Conservation (phyloP, 2,329 filamentous ascomycete species). For the Exophiala xenobiotica region DNA sequence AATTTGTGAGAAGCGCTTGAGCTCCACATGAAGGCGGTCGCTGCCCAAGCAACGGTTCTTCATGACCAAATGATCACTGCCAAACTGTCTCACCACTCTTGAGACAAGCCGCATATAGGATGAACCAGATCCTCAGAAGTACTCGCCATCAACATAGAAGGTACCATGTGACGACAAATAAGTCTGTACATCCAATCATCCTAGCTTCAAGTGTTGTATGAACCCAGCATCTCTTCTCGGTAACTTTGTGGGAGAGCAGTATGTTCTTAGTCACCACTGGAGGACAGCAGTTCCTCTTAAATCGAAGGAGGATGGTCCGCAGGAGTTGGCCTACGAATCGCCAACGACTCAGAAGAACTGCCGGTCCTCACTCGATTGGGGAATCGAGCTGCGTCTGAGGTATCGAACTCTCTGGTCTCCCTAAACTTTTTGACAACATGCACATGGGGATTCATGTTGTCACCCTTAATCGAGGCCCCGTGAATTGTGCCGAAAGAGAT, state of each 20-base stretch:
- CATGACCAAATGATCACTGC: slow-evolving; percentile 9
- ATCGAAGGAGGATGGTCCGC: too few species aligned
- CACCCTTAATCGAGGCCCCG: background rate
- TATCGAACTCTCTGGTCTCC: background rate
- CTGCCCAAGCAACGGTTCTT: slow-evolving; percentile 13
- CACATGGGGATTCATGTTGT: background rate
- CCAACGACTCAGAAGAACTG: background rate
- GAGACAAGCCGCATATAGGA: slow-evolving; percentile 8
- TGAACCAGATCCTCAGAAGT: too few species aligned
- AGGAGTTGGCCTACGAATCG: too few species aligned
- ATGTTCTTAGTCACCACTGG: slow-evolving; percentile 17
- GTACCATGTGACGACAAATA: too few species aligned
- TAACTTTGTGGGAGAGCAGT: slow-evolving; percentile 6
- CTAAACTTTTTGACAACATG: background rate
- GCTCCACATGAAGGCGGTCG: slow-evolving; percentile 17
- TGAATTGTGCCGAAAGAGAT: too few species aligned
- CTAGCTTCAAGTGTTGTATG: slow-evolving; percentile 9
- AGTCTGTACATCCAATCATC: too few species aligned
- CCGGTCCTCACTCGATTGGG: background rate
- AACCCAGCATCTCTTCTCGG: slow-evolving; percentile 7
- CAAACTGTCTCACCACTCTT: slow-evolving; percentile 6
- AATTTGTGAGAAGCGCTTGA: slow-evolving; percentile 5
- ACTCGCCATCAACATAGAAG: too few species aligned
- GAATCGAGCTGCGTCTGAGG: background rate
- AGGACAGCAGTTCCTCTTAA: too few species aligned